Evolutionary conservation across 1,284 basidiomycete species (phyloP), one percentile per base, ranked within the genome.

Genomic region (Melampsora americana): DNA sequence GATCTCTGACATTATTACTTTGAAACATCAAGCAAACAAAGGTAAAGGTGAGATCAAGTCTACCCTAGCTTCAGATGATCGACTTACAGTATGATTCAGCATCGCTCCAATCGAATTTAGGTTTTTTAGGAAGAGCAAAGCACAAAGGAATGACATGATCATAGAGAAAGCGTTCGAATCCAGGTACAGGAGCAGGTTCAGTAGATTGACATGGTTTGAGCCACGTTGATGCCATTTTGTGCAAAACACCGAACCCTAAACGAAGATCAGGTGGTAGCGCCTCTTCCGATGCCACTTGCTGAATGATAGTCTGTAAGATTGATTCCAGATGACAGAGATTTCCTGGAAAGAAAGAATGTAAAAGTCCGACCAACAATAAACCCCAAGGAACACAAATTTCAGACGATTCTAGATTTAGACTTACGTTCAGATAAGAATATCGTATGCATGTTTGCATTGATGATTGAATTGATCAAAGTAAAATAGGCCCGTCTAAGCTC

Each of bases 161-260:
- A 82, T 99, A 99, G 67, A 97, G 87, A 82, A 96, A 96, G 16
- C 88, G 87, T 80, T 97, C 93, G 81, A 98, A 99, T 0, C 95
- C 95, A 16, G 93, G 92, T 35, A 99, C 83, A 20, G 87, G 86
- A 12, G 82, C 83, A 73, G 81, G 81, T 77, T 42, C 20, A 79
- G 81, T 81, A 14, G 81, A 73, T 26, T 62, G 44, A 20, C 42
- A 48, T 14, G 74, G 46, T 1, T 84, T 84, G 16, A 90, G 90
- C 94, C 95, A 98, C 2, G 88, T 86, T n/a, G 86, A 85, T 53
- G 95, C 88, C 20, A 86, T 83, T 65, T 85, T 84, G 68, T 87
- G 87, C 66, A 99, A 86, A 85, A 98, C 93, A 5, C 86, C 85
- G 80, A 97, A 88, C 0, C 94, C 92, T 9, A 90, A 86, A 79